Conservation (phyloP, 169 alveolate genomes). For the Perkinsus chesapeaki region DNA sequence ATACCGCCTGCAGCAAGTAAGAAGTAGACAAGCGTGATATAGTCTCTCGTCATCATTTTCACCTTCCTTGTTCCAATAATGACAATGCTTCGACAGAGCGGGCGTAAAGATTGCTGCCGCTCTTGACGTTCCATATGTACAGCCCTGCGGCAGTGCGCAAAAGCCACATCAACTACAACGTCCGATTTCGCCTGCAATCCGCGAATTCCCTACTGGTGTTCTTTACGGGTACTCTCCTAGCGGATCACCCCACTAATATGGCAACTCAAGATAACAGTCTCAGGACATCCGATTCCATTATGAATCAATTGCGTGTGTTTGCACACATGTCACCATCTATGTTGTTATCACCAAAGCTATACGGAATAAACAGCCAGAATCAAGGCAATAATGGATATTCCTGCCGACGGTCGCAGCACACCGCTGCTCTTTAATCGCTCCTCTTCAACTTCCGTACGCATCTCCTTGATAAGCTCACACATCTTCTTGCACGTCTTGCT, state of each 20-base stretch:
- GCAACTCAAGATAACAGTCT: too few species aligned
- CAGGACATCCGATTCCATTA: not conserved
- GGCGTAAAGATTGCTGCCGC: not conserved
- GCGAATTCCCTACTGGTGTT: not conserved
- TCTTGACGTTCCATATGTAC: not conserved
- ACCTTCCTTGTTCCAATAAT: not conserved
- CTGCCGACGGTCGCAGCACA: not conserved
- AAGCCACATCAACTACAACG: not conserved
- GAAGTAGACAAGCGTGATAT: not conserved
- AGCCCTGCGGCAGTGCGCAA: not conserved
- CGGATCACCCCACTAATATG: too few species aligned
- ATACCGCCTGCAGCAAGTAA: not conserved
- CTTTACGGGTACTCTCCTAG: too few species aligned
- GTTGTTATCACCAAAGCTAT: not conserved
- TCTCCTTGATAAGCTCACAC: not conserved
- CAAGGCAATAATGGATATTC: not conserved
- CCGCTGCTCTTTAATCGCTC: not conserved
- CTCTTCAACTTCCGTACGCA: not conserved
- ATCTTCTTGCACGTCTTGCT: not conserved
- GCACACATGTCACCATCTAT: not conserved
- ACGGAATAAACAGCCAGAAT: not conserved
- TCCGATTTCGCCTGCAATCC: not conserved
- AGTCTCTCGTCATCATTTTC: too few species aligned
- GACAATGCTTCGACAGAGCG: not conserved
- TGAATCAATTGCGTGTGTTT: not conserved